Evolutionary conservation across 208 protist species (phyloP), one percentile per base, ranked within the genome.

Genomic region (Trypanosoma vivax): DNA sequence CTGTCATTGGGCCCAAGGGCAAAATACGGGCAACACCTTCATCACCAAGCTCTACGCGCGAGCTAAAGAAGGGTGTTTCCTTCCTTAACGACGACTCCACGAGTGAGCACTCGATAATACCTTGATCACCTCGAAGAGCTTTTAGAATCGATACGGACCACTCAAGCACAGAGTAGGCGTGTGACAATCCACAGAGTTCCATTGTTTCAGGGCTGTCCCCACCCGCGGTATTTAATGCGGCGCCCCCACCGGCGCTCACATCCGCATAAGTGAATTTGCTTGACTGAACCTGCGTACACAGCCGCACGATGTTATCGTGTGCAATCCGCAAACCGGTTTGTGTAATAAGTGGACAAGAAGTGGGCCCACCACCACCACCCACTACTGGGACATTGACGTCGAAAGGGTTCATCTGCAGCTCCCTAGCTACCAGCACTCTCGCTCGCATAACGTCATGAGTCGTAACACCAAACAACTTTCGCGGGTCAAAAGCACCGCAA

Each of bases 391-490:
- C 61, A 50, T 81, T 88, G 25, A 89, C 61, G 46, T 90, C 82
- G 51, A 67, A 86, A n/a, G 80, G 77, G 65, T 86, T 89, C 65
- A 72, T 78, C 33, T 72, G 68, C 29, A 89, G 46, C 27, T 67
- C 70, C 11, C 55, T 67, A 18, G 79, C 79, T 5, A 90, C 70
- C 21, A 90, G 64, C 16, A 50, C 66, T 18, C 77, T 75, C 23
- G 81, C 67, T 23, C 92, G 87, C 3, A 92, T 65, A 31, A 95
- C 84, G 63, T 98, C 95, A 5, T 96, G 79, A 5, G 89, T 91
- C 9, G 95, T 97, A 27, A 97, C 85, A 40, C 95, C 95, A 55
- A 96, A 87, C 3, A 98, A 58, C 52, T 79, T 79, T 21, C 76
- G 83, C 14, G 82, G 79, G 58, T 96, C 78, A 59, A 91, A 96